phyloP scores from a whole-genome alignment of 495 filamentous ascomycete genomes.

The Apiosordaria backusii region DNA sequence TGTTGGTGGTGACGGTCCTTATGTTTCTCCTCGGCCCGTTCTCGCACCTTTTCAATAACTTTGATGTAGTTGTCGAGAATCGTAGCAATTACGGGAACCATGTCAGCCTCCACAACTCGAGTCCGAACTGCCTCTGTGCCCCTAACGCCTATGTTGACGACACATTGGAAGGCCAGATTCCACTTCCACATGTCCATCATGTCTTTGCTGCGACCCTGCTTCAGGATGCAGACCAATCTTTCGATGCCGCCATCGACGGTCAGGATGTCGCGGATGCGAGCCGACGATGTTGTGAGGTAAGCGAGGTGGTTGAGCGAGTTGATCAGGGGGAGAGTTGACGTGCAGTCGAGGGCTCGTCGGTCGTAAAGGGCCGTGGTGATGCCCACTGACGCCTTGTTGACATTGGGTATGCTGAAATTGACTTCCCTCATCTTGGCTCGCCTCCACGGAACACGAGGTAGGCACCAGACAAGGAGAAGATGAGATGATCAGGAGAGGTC shows the following conservation, averaged over 20 bases:
- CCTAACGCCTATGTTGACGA: constrained; percentile 96
- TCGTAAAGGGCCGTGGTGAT: constrained; percentile 99
- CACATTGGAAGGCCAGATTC: constrained; percentile 98
- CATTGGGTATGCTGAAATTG: constrained; percentile 99
- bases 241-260: constrained; percentile 98
- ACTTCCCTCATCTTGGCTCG: constrained; percentile 85
- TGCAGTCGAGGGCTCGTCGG: constrained; percentile 94
- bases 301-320: constrained; percentile 98
- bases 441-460: constrained; percentile 29
- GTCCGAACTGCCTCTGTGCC: constrained; percentile 92
- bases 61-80: constrained; percentile 98
- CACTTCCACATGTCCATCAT: constrained; percentile 99
- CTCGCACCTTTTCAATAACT: constrained; percentile 84
- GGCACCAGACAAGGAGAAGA: constrained; percentile 33
- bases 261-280: constrained; percentile 93
- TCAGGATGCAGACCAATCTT: constrained; percentile 92
- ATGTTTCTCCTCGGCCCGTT: constrained; percentile 70
- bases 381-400: constrained; percentile 98
- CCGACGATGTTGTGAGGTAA: constrained; percentile 97
- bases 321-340: constrained; percentile 92
- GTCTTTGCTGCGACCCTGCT: constrained; percentile 91
- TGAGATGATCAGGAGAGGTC: not conserved
- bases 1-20: constrained; percentile 44
- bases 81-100: constrained; percentile 98
- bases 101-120: constrained; percentile 94